Evolutionary conservation across 2,329 filamentous ascomycete species (phyloP).

Genomic region (Biscogniauxia mediterranea): DNA sequence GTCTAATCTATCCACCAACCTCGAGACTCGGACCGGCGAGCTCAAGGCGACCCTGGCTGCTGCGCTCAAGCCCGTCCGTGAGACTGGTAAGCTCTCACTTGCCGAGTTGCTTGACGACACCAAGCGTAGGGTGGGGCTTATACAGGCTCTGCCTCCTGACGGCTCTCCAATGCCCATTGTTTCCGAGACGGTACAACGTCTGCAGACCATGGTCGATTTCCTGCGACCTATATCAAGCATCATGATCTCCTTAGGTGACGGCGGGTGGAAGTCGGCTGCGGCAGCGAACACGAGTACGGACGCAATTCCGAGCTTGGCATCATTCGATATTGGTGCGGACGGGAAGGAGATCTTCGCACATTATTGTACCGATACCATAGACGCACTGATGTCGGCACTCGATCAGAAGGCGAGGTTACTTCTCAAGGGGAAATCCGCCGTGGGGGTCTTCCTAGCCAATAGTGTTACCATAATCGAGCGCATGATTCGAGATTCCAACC

Average conservation of each 20-base stretch:
- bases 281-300: conserved; percentile 56
- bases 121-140: conserved; percentile 62
- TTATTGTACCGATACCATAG: conserved; percentile 87
- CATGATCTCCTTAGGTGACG: conserved; percentile 87
- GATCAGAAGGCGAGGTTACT: conserved; percentile 71
- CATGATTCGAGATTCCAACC: conserved; percentile 77
- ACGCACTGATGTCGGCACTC: conserved; percentile 71
- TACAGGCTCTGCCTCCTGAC: conserved; percentile 72
- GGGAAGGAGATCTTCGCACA: conserved; percentile 84
- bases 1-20: conserved; percentile 70
- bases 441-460: conserved; percentile 91
- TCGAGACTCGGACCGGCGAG: conserved; percentile 82
- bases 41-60: conserved; percentile 81
- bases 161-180: conserved; percentile 77
- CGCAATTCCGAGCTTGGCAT: conserved; percentile 67
- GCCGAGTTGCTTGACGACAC: conserved; percentile 82
- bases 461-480: conserved; percentile 81
- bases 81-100: conserved; percentile 86
- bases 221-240: conserved; percentile 83
- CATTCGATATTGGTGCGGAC: conserved; percentile 86
- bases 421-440: conserved; percentile 73
- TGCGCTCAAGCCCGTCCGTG: conserved; percentile 82
- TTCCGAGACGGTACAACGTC: conserved; percentile 77
- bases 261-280: conserved; percentile 71
- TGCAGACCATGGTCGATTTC: conserved; percentile 86